These are phyloP conservation scores for Helotiales sp. DNA, from an alignment of 2,329 filamentous ascomycete genomes.

Conservation along the genomic window DNA sequence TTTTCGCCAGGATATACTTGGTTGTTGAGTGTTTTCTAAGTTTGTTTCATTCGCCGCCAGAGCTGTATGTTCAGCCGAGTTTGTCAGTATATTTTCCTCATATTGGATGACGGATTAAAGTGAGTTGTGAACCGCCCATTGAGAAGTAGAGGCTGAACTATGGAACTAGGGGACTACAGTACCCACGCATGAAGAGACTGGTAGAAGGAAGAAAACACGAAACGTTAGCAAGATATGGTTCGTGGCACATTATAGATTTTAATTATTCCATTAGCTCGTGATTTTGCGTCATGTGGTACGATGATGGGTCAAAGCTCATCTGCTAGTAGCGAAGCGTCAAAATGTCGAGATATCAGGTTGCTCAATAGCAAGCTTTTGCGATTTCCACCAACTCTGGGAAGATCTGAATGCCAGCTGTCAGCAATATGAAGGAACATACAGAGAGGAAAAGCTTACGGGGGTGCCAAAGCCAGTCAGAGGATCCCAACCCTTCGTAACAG, in stretches of 20 bases:
- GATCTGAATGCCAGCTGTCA: neutral
- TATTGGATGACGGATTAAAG: neutral
- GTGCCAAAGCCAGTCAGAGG: conserved; percentile 39
- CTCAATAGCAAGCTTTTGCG: conserved; percentile 2
- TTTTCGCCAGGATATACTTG: neutral
- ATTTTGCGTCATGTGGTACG: neutral
- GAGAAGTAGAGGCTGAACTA: too few relatives aligned
- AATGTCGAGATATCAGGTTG: neutral
- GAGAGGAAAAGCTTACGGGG: conserved; percentile 13
- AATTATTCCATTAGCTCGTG: neutral
- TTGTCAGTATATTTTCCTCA: conserved; percentile 1
- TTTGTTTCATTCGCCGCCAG: neutral
- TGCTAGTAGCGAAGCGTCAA: too few relatives aligned
- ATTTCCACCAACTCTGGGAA: conserved; percentile 9
- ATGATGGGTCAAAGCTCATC: too few relatives aligned
- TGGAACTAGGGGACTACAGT: too few relatives aligned
- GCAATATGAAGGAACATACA: neutral
- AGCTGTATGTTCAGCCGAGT: neutral
- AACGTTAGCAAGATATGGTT: too few relatives aligned
- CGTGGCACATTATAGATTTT: too few relatives aligned
- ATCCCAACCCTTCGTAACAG: conserved; percentile 37
- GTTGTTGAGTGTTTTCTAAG: conserved; percentile 8
- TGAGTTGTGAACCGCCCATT: too few relatives aligned
- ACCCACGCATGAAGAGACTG: too few relatives aligned
- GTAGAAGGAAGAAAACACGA: too few relatives aligned